A percentile compares a stretch with the other conserved stretches of the same genome.
Conservation (phyloP, 1,284 basidiomycete species). For the Ustilago vetiveriae region DNA sequence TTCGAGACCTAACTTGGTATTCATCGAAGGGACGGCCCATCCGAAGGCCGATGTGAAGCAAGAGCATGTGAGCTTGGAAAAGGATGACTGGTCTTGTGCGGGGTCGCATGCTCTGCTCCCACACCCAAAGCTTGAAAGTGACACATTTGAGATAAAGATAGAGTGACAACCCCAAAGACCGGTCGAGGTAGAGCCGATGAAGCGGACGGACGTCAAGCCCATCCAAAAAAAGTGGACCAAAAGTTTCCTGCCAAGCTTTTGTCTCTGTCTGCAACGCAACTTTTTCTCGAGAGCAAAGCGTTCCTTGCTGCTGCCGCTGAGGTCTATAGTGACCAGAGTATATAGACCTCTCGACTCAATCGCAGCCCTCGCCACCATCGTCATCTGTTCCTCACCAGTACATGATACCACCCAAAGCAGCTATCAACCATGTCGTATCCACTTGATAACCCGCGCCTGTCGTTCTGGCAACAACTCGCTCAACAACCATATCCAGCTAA, state of each 20-base stretch:
- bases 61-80: no score
- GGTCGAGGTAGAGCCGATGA: background rate
- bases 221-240: background rate
- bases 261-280: background rate
- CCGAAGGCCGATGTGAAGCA: background rate
- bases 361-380: background rate
- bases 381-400: background rate
- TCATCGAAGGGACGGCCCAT: background rate
- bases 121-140: no score
- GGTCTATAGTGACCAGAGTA: background rate
- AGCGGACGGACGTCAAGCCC: background rate
- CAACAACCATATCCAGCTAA: constrained; percentile 50
- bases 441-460: constrained; percentile 44
- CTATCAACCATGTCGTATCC: constrained; percentile 28
- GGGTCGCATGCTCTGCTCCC: no score
- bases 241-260: constrained; percentile 10
- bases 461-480: constrained; percentile 28
- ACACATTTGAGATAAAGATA: background rate
- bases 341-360: background rate
- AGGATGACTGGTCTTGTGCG: background rate
- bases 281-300: background rate
- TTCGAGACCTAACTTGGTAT: no score
- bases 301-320: background rate
- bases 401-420: no score
- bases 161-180: constrained; percentile 2